A percentile compares a stretch with the other conserved stretches of the same genome.
Conservation (phyloP, 2,329 filamentous ascomycete species). For the Diaporthe velutina region DNA sequence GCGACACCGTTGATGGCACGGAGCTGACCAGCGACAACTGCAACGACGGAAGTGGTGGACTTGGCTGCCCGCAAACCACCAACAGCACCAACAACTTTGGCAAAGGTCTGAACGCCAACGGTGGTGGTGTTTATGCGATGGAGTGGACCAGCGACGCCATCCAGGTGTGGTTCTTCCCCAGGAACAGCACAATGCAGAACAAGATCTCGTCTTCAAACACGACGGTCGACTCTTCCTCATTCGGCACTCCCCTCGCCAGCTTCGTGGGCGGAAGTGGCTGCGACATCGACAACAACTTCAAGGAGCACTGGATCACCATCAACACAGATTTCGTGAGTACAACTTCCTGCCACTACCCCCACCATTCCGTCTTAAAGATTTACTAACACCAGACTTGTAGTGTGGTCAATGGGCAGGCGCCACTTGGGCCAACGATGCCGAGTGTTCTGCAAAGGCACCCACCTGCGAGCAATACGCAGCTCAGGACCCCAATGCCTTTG, state of each 20-base stretch:
- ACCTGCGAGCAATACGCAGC: conserved; percentile 81
- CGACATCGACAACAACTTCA: conserved; percentile 78
- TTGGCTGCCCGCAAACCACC: conserved; percentile 71
- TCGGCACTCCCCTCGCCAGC: conserved; percentile 76
- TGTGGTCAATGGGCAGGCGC: conserved; percentile 89
- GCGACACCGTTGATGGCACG: conserved; percentile 60
- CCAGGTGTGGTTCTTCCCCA: conserved; percentile 85
- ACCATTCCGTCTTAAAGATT: not conserved
- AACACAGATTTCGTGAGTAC: conserved; percentile 37
- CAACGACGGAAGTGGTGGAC: conserved; percentile 60
- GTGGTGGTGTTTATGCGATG: conserved; percentile 79
- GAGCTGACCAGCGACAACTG: conserved; percentile 64
- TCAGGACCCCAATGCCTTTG: conserved; percentile 51
- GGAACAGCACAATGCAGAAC: conserved; percentile 51
- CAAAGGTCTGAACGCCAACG: conserved; percentile 76
- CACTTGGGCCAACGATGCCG: conserved; percentile 66
- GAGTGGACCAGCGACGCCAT: conserved; percentile 83
- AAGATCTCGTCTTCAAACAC: conserved; percentile 65
- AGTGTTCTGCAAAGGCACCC: conserved; percentile 70
- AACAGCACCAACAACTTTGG: conserved; percentile 70
- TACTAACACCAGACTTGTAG: conserved; percentile 75
- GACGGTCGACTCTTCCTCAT: conserved; percentile 75
- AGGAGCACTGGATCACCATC: conserved; percentile 80
- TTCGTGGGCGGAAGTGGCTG: conserved; percentile 78
- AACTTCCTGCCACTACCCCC: not conserved